A percentile compares a stretch with the other conserved stretches of the same genome.
Conservation (phyloP, 106 monocot genomes). For the Alisma plantagoaquatica region DNA sequence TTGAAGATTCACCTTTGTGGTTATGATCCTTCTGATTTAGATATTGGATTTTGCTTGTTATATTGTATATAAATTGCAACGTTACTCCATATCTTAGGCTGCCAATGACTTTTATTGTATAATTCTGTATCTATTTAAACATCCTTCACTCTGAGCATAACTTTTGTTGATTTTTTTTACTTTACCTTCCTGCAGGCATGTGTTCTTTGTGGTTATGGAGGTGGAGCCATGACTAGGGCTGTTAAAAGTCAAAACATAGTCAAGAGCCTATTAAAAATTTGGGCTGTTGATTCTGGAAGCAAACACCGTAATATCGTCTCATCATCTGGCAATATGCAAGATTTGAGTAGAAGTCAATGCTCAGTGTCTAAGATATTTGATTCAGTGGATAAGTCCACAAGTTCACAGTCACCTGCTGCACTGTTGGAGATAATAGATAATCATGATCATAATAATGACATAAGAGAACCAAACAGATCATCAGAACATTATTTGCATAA, state of each 20-base stretch:
- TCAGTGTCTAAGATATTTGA: too few relatives aligned
- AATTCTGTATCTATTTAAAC: background rate
- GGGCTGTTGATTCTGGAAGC: constrained; percentile 23
- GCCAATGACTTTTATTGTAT: too few relatives aligned
- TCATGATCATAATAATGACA: background rate
- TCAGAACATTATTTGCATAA: constrained; percentile 6
- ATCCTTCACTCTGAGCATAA: background rate
- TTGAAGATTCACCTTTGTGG: too few relatives aligned
- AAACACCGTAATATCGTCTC: constrained; percentile 6
- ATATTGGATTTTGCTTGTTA: too few relatives aligned
- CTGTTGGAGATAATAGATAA: background rate
- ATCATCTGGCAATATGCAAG: constrained; percentile 5
- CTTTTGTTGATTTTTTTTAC: background rate
- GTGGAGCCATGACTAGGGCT: constrained; percentile 90
- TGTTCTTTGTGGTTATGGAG: constrained; percentile 91
- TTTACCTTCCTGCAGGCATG: constrained; percentile 39
- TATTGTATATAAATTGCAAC: background rate
- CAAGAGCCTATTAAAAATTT: constrained; percentile 52
- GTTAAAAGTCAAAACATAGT: constrained; percentile 44
- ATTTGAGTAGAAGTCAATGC: too few relatives aligned
- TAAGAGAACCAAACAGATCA: background rate
- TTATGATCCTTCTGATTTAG: too few relatives aligned
- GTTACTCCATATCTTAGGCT: too few relatives aligned
- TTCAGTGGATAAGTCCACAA: background rate
- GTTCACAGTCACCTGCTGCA: background rate